Conservation (phyloP, 75 land plant species). For the Pinus taeda region DNA sequence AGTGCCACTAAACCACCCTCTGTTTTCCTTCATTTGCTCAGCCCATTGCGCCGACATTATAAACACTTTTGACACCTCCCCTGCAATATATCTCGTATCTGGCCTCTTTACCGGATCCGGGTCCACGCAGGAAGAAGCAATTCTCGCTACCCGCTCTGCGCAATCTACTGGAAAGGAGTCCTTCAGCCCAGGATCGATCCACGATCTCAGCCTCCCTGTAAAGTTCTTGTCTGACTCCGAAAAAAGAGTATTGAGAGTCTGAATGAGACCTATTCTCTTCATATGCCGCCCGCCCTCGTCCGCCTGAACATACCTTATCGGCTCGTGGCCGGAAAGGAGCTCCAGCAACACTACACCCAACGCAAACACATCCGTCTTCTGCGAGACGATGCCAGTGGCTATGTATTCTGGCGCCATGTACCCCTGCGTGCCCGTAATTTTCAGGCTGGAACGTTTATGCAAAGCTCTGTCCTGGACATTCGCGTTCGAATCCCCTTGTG, state of each 20-base stretch:
- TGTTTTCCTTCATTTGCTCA: constrained; percentile 13
- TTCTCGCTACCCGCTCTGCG: constrained; percentile 19
- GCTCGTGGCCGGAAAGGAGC: constrained; percentile 36
- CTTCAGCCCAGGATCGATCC: constrained; percentile 40
- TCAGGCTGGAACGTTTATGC: constrained; percentile 16
- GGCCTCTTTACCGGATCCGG: constrained; percentile 28
- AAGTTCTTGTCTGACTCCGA: background rate
- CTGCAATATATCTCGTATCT: constrained; percentile 25
- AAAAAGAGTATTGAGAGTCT: background rate
- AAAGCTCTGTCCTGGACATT: background rate
- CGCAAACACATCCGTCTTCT: constrained; percentile 35
- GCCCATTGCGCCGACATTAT: constrained; percentile 22
- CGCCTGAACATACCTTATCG: constrained; percentile 13
- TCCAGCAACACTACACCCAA: constrained; percentile 41
- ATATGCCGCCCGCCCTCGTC: too few species aligned
- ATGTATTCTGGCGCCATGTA: constrained; percentile 56
- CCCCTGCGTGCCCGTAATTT: constrained; percentile 38
- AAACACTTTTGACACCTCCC: constrained; percentile 15
- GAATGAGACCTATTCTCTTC: background rate
- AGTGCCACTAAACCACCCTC: background rate
- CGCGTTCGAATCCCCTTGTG: too few species aligned
- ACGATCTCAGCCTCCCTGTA: constrained; percentile 16
- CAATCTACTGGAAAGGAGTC: constrained; percentile 38
- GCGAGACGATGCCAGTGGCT: constrained; percentile 21
- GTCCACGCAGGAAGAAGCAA: constrained; percentile 30